These are phyloP conservation scores for Candida berthetii DNA, from an alignment of 805 yeast genomes.

Conservation along the genomic window DNA sequence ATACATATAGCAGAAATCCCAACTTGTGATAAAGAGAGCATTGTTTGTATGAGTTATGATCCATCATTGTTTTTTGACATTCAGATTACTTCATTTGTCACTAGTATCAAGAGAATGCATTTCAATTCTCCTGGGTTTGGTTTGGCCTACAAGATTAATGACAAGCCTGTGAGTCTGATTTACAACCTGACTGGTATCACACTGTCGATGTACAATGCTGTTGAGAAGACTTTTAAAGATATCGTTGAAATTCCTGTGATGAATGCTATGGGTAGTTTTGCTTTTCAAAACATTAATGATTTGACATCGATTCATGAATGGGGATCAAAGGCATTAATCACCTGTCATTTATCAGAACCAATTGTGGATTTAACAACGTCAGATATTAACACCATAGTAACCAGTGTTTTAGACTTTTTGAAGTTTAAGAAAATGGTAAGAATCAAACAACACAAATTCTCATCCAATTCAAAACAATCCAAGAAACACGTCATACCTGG, in stretches of 20 bases:
- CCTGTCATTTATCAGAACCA: conserved; percentile 36
- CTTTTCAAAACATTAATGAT: conserved; percentile 26
- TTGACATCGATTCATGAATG: conserved; percentile 14
- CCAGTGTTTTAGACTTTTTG: conserved; percentile 15
- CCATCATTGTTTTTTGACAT: conserved; percentile 17
- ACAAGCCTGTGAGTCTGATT: conserved; percentile 34
- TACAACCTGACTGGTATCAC: conserved; percentile 31
- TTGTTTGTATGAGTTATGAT: conserved; percentile 13
- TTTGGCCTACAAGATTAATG: conserved; percentile 30
- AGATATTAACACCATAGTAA: conserved; percentile 28
- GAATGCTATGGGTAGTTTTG: conserved; percentile 28
- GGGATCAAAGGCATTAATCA: conserved; percentile 27
- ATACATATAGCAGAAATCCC: conserved; percentile 15
- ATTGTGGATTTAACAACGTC: conserved; percentile 36
- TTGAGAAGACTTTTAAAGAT: conserved; percentile 10
- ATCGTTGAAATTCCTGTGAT: conserved; percentile 13
- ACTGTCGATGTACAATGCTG: conserved; percentile 20
- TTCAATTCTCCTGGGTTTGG: conserved; percentile 41
- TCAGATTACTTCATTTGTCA: conserved; percentile 12
- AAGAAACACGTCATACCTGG: no score
- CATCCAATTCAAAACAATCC: no score
- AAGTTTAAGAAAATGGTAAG: conserved; percentile 2
- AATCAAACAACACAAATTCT: neutral
- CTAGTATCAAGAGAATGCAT: conserved; percentile 21
- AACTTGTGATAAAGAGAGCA: conserved; percentile 10